Evolutionary conservation across 768 basidiomycete species (phyloP), one percentile per base, ranked within the genome.

Genomic region (Daedalea quercina): DNA sequence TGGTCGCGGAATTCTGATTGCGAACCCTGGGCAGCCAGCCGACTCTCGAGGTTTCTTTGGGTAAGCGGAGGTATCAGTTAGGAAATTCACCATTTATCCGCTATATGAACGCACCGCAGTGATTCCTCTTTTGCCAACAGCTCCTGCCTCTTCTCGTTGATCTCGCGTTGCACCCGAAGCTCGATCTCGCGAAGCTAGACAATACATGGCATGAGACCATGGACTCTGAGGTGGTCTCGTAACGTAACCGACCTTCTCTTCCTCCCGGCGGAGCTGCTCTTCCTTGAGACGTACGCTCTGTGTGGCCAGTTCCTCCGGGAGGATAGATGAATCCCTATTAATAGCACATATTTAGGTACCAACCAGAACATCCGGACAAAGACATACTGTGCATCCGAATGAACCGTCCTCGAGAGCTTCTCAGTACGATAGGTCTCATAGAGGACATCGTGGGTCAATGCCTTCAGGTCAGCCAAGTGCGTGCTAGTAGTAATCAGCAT

Each of bases 361-460:
- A 73, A 24, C 24, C 13, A 44, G 1, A 24, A 51, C 17, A 23
- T 9, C 28, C n/a, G 31, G n/a, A 25, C 13, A 20, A 53, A 42
- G 47, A 56, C 33, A n/a, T 59, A 87, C 83, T 85, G 79, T 13
- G 87, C 76, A 60, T 89, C 88, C 1, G 87, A 59, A 62, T 93
- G 82, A 37, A 97, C 92, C 2, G 88, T 91, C 62, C 90, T 79
- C 3, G 94, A 96, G 20, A 97, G 76, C 63, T 97, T 96, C 80
- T 97, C 95, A 4, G 94, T 95, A 76, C 95, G 92, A 69, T 95
- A 97, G 26, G 93, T 94, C 72, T 96, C 93, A 67, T 95, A 94
- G 56, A 99, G 74, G 54, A 93, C 82, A 65, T 98, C 96, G 65
- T 94, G 89, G 0, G 92, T 94, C 67, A 95, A 71, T 19, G 88